Evolutionary conservation across 1,284 basidiomycete genomes (phyloP), one percentile per base, ranked within the genome.

Genomic region (Hypsizygus ulmarius): DNA sequence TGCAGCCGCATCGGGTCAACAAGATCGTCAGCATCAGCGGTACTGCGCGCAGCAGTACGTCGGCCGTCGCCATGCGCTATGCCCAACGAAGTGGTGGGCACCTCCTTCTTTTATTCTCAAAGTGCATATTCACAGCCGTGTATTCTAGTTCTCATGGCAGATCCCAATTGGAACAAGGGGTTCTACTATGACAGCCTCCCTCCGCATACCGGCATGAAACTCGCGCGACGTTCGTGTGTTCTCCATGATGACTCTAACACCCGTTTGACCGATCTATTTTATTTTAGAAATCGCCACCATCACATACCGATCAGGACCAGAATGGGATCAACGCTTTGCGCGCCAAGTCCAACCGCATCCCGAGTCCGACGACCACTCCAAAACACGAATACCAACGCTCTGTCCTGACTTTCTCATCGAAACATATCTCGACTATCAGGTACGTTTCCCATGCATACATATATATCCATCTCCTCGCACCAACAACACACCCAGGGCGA

Each of bases 361-460:
- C 38, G 52, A 60, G 44, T 50, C 62, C 36, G 68, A 71, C 36
- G 56, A 52, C 47, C 14, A 49, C 56, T 53, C 54, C 60, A 55
- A 63, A 59, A 66, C 73, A 3, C 78, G 82, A 28, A 62, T 73
- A 10, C 92, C 91, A 6, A 81, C 90, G 34, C 77, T 99, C 1
- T 97, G 93, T 62, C 96, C 97, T 7, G 97, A 99, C 66, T 99
- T 98, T 67, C 77, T 97, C 43, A 99, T 99, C 59, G 97, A 99
- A 70, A 97, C 96, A 0, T 99, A 99, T 64, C 82, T 99, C 48
- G 97, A 99, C 65, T 93, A 98, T 68, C 96, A 97, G 72, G 88
- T 81, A 53, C 47, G 54, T 54, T 48, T 11, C 3, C 1, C 7
- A 18, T 21, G 33, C 38, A n/a, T 25, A 12, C 14, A 16, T 27